Evolutionary conservation across 805 yeast species (phyloP), one percentile per base, ranked within the genome.

Genomic region (Vanderwaltozyma tropicalis): DNA sequence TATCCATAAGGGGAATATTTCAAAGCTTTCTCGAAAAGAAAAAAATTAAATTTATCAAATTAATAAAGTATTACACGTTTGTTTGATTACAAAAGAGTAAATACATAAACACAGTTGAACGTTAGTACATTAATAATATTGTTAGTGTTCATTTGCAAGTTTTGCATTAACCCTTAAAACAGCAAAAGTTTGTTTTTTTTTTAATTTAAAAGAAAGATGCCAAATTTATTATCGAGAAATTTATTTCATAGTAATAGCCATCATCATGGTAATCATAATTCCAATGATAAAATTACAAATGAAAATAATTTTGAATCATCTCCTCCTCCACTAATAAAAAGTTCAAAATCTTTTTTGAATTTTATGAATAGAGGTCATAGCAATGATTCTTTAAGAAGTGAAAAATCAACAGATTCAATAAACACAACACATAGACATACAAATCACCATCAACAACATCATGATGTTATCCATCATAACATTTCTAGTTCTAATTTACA

Each of bases 301-400:
- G 24, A 30, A 11, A 26, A 24, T 37, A 27, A 27, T 19, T 22
- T 25, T 16, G 29, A 29, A 15, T 19, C 19, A 18, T 18, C 24
- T 21, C 44, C 46, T 7, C 43, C 46, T 3, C 35, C 46, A 12
- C 34, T 47, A 24, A 42, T 46, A 14, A 48, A 53, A 29, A 44
- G 43, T 21, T 52, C 58, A 9, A 53, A 52, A 36, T 54, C 61
- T 14, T 53, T 57, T 39, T 38, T 57, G 34, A 52, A 48, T 32
- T 57, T 57, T 30, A 51, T 55, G 43, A 50, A 50, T 40, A 47
- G 53, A 39, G 52, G 56, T 30, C 58, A 52, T 28, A 52, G 58
- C 32, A 47, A 49, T 33, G 62, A 57, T 21, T 55, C 61, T 1
- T 37, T 53, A 13, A 53, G 50, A 43, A 54, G 61, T 37, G 60